Base-by-base conservation (phyloP, 2,329 filamentous ascomycete species). In the Scopulariopsis brevicaulis region DNA sequence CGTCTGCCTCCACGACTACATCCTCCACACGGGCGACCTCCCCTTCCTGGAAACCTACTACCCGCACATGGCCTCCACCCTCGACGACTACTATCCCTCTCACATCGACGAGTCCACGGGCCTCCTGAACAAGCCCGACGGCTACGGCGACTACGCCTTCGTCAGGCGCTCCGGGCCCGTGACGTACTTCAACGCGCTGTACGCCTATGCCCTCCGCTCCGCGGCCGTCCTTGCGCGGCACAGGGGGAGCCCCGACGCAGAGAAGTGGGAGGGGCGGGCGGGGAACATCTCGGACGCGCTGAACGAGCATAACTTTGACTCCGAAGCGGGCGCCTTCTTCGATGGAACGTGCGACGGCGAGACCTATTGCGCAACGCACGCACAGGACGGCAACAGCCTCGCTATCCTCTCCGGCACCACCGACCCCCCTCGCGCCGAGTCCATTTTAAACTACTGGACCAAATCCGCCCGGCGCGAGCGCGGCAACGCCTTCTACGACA, bases 401-500 rank as follows among this genome's bases (percentile, higher is more conserved):
- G 72, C 73, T 8, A 70, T 79, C 34, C 64, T 79, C 1, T 66
- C 70, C 0, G 73, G 71, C 1, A 63, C 24, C 22, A 22, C 34
- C 34, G 35, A 55, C 37, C 2, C 22, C 14, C 2, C n/a, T n/a
- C 54, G 54, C 20, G 5, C 67, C 2, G 67, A 71, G 52, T 58
- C 60, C 0, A 68, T 73, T 15, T 67, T 80, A 3, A 54, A 64
- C 1, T 79, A 76, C 61, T 71, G 78, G 20, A 60, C 68, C 4
- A 62, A 60, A 18, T 61, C 69, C 4, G 72, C 71, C 20, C 63
- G 69, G 0, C 67, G 68, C 8, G 65, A 66, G 0, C 79, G 78
- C 60, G 77, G 78, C 2, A 80, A 80, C 61, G 69, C 78, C 1
- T 80, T 80, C 63, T 80, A 77, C 63, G 77, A 80, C 63, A 75